Evolutionary conservation across 768 basidiomycete species (phyloP).

Genomic region (Neoboletus subvelutipes): DNA sequence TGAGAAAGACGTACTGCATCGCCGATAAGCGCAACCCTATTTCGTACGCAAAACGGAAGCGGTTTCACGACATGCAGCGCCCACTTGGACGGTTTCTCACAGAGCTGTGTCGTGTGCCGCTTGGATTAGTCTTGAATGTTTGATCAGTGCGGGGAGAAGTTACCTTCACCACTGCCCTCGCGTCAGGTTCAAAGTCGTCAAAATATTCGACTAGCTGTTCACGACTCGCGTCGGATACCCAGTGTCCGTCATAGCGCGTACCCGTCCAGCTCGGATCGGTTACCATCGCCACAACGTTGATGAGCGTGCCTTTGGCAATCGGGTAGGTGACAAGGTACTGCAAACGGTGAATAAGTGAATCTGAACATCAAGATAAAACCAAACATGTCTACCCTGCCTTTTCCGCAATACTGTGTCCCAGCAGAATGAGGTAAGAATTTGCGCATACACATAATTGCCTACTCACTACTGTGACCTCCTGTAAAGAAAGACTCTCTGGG

Average conservation of each 20-base stretch:
- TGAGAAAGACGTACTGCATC: conserved; percentile 41
- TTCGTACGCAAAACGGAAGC: conserved; percentile 39
- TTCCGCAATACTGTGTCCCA: conserved; percentile 14
- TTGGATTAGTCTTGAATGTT: not conserved
- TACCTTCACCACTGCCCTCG: conserved; percentile 31
- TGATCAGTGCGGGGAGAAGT: not conserved
- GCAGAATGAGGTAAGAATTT: conserved; percentile 7
- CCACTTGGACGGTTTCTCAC: conserved; percentile 42
- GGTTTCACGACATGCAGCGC: conserved; percentile 43
- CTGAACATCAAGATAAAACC: not conserved
- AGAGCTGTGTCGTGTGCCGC: conserved; percentile 24
- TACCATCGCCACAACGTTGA: conserved; percentile 33
- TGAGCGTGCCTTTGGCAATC: conserved; percentile 33
- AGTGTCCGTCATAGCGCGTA: conserved; percentile 33
- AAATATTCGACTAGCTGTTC: conserved; percentile 35
- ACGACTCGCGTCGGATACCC: conserved; percentile 28
- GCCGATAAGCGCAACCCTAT: conserved; percentile 46
- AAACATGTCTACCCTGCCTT: conserved; percentile 3
- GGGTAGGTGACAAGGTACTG: conserved; percentile 44
- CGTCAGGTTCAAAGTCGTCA: conserved; percentile 39
- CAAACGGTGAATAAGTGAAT: not conserved
- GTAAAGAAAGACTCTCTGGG: conserved; percentile 26
- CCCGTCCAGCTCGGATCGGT: conserved; percentile 31
- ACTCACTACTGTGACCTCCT: conserved; percentile 21
- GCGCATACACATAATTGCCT: not conserved